Base-by-base conservation (phyloP, 2,329 filamentous ascomycete genomes). In the Paracamarosporium sp. region DNA sequence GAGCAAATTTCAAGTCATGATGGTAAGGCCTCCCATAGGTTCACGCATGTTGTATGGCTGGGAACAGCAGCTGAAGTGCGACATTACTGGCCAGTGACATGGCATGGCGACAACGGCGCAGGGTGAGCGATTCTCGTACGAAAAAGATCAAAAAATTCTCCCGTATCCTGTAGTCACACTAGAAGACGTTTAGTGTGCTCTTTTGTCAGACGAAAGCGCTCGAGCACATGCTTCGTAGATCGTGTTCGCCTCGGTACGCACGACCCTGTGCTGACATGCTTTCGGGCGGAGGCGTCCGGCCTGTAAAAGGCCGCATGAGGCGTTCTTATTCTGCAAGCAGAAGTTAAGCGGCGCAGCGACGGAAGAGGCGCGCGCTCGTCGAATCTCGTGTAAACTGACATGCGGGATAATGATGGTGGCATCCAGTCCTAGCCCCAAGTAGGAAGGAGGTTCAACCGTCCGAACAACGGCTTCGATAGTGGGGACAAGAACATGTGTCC, bases 341-440 rank as follows among this genome's bases (percentile, higher is more conserved):
- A 30, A 24, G 30, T 9, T 51, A 9, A 24, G 28, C 48, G 48
- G 38, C 38, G 28, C 43, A 43, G 50, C 25, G 20, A 36, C 50
- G 50, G 50, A 53, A 56, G 44, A 59, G 63, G 59, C 57, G 52
- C 27, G 51, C 17, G 13, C 28, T 47, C 13, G 27, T 47, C 53
- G 43, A 62, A 56, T 55, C 31, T 33, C 27, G 27, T 33, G 53
- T 45, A 55, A 35, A 43, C 17, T 38, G 24, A 38, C 27, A 30
- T 52, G 54, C 31, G 41, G 31, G 30, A 41, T 40, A 25, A 31
- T 35, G 30, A 33, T 28, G 55, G 63, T 63, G 63, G 62, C 63
- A 53, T 63, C 50, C 51, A 27, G 12, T 41, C 6, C 43, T 41
- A 54, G 55, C 46, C 51, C 57, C 41, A 22, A 56, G 55, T 28